A percentile compares a stretch with the other conserved stretches of the same genome.
Conservation (phyloP, 495 filamentous ascomycete species). For the Penicillium crystallinum region DNA sequence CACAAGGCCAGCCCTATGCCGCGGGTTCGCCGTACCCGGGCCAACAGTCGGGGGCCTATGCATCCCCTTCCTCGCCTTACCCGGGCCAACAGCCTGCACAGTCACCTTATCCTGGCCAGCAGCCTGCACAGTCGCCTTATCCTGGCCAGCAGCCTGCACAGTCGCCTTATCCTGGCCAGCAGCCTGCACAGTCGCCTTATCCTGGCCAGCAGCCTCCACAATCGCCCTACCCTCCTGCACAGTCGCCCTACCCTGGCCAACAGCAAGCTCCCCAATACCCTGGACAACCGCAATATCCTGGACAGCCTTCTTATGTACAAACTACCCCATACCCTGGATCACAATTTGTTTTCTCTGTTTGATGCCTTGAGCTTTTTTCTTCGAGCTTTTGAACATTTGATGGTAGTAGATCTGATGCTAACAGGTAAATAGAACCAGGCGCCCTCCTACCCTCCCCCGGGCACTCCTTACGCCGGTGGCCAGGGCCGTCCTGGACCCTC, state of each 20-base stretch:
- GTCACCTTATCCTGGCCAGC: conserved; percentile 21
- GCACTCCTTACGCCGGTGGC: conserved; percentile 29
- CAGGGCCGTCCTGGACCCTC: conserved; percentile 28
- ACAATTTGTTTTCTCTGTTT: neutral
- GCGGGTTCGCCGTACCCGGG: conserved; percentile 32
- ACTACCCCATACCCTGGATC: conserved; percentile 9
- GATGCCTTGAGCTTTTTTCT: conserved; percentile 8
- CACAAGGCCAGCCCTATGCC: conserved; percentile 25
- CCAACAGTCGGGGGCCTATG: conserved; percentile 34
- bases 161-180: conserved; percentile 13
- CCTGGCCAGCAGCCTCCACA: conserved; percentile 24
- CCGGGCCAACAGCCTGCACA: conserved; percentile 20
- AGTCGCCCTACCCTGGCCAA: conserved; percentile 13
- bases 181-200: conserved; percentile 18
- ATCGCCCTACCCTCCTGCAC: neutral
- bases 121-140: neutral
- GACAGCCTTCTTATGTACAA: conserved; percentile 29
- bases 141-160: conserved; percentile 8
- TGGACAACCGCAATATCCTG: too few relatives aligned
- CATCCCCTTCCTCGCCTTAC: conserved; percentile 31
- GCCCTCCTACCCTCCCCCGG: conserved; percentile 27
- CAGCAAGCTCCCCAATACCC: too few relatives aligned
- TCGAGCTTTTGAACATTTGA: neutral
- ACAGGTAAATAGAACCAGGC: conserved; percentile 20
- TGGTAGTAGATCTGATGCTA: conserved; percentile 6